These are phyloP conservation scores for Podila minutissima DNA, from an alignment of 192 early-diverging fungal genomes.

Conservation along the genomic window DNA sequence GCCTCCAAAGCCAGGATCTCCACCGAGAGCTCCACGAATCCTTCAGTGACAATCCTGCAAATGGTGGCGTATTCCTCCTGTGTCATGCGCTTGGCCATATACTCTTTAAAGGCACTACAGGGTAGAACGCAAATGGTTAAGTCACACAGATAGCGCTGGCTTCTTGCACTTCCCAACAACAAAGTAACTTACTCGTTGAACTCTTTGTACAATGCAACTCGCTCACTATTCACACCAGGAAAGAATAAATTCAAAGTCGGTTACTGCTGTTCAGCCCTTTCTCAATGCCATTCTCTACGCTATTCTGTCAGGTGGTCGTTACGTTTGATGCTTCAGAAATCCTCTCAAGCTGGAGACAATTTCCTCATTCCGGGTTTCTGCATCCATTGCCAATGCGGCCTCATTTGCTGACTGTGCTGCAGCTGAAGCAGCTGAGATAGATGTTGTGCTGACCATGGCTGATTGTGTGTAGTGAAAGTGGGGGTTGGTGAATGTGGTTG, in stretches of 20 bases:
- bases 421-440: neutral
- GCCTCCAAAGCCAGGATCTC: constrained; percentile 47
- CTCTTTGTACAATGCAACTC: constrained; percentile 45
- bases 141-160: neutral
- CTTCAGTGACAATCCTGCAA: constrained; percentile 45
- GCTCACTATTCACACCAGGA: constrained; percentile 9
- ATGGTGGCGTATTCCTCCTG: constrained; percentile 46
- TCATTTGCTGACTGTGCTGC: neutral
- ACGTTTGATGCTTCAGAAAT: constrained; percentile 51
- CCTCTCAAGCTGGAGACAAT: constrained; percentile 31
- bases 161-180: too few relatives aligned
- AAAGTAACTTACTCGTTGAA: constrained; percentile 41
- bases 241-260: neutral
- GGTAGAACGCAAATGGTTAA: neutral
- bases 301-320: neutral
- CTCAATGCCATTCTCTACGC: neutral
- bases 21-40: constrained; percentile 43
- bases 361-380: constrained; percentile 38
- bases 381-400: constrained; percentile 15
- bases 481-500: neutral
- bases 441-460: constrained; percentile 31
- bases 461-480: too few relatives aligned
- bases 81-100: constrained; percentile 36
- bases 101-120: constrained; percentile 44
- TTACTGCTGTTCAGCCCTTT: neutral